Evolutionary conservation across 2,329 filamentous ascomycete species (phyloP).

Genomic region (Aspergillus luchuensis): DNA sequence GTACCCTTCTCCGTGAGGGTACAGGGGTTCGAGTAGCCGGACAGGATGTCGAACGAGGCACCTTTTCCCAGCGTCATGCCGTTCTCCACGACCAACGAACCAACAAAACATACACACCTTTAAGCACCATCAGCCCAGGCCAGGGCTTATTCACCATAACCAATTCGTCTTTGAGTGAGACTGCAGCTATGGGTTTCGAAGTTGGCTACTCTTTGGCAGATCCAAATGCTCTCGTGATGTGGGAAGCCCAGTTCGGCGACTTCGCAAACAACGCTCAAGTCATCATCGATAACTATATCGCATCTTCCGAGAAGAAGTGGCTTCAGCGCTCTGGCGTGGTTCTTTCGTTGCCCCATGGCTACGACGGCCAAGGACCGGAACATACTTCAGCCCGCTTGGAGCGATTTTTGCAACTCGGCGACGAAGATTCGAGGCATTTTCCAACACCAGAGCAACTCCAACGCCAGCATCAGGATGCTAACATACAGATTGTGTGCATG

Average conservation of each 20-base stretch:
- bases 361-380: slow-evolving; percentile 96
- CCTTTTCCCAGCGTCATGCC: slow-evolving; percentile 96
- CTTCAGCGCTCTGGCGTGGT: slow-evolving; percentile 96
- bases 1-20: slow-evolving; percentile 84
- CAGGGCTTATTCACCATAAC: slow-evolving; percentile 96
- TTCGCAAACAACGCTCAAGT: slow-evolving; percentile 99
- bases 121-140: slow-evolving; percentile 84
- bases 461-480: slow-evolving; percentile 98
- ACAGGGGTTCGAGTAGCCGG: slow-evolving; percentile 97
- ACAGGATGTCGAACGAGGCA: slow-evolving; percentile 98
- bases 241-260: slow-evolving; percentile 99
- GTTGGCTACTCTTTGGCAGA: slow-evolving; percentile 98
- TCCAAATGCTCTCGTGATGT: slow-evolving; percentile 96
- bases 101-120: slow-evolving; percentile 87
- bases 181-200: slow-evolving; percentile 84
- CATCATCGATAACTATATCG: slow-evolving; percentile 98
- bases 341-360: slow-evolving; percentile 94
- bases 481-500: slow-evolving; percentile 98
- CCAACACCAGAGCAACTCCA: slow-evolving; percentile 84
- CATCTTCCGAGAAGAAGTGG: slow-evolving; percentile 97
- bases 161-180: slow-evolving; percentile 84
- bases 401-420: slow-evolving; percentile 94
- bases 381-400: slow-evolving; percentile 97
- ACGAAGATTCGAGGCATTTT: slow-evolving; percentile 95
- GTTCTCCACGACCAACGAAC: slow-evolving; percentile 97